phyloP scores from a whole-genome alignment of 2,329 filamentous ascomycete genomes.

The Dactylellina drechsleri region DNA sequence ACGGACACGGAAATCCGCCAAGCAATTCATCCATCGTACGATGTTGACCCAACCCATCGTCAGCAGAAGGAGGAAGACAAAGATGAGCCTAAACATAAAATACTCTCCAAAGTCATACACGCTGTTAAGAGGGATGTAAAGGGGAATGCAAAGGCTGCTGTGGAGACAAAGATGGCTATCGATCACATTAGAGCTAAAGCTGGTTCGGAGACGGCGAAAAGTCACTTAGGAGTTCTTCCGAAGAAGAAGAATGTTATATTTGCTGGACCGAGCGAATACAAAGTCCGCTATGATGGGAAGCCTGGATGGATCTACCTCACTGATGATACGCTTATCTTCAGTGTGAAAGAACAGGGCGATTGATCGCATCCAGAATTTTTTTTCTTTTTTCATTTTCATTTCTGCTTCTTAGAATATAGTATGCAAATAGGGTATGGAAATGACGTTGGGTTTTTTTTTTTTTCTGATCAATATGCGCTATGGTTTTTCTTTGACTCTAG shows the following conservation, averaged over 20 bases:
- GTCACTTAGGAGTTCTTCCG: constrained; percentile 76
- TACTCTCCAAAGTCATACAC: constrained; percentile 72
- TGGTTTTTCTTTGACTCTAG: too few relatives aligned
- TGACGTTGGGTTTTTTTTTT: too few relatives aligned
- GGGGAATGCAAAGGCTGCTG: constrained; percentile 70
- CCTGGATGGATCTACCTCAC: constrained; percentile 78
- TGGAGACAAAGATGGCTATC: constrained; percentile 75
- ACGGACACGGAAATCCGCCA: constrained; percentile 73
- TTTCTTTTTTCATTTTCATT: too few relatives aligned
- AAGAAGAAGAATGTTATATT: constrained; percentile 62
- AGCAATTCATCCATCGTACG: constrained; percentile 67
- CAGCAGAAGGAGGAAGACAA: constrained; percentile 64
- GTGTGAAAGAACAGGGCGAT: constrained; percentile 74
- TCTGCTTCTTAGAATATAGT: too few relatives aligned
- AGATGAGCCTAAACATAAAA: constrained; percentile 66
- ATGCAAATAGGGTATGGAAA: too few relatives aligned
- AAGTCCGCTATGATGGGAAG: constrained; percentile 73
- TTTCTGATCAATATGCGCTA: too few relatives aligned
- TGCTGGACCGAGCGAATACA: constrained; percentile 75
- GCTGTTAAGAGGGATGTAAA: too few relatives aligned
- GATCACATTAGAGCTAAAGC: constrained; percentile 76
- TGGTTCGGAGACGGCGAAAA: constrained; percentile 71
- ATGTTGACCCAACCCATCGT: constrained; percentile 64
- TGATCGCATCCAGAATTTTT: too few relatives aligned
- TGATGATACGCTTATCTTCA: constrained; percentile 73